Percentiles rank a stretch among this genome's conserved stretches.
These are phyloP conservation scores for Cordyceps javanica DNA, from an alignment of 2,329 filamentous ascomycete genomes.

Conservation along the genomic window DNA sequence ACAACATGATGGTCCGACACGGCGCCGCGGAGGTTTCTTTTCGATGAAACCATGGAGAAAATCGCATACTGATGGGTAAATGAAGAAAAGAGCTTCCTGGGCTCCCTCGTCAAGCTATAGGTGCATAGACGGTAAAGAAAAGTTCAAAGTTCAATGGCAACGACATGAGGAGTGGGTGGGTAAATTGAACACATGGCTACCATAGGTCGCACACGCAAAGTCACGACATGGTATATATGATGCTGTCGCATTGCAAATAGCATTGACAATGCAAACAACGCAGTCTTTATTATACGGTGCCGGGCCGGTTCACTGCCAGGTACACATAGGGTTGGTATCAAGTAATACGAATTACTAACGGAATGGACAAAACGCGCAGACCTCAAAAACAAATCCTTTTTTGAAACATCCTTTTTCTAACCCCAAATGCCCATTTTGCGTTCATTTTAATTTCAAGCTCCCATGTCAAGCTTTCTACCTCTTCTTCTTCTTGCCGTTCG, in stretches of 20 bases:
- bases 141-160: too few relatives aligned
- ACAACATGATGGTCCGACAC: not conserved
- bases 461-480: constrained; percentile 15
- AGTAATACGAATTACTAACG: not conserved
- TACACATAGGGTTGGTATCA: not conserved
- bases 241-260: not conserved
- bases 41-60: not conserved
- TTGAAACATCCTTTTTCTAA: not conserved
- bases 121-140: too few relatives aligned
- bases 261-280: not conserved
- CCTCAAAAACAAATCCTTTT: not conserved
- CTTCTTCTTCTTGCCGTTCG: constrained; percentile 26
- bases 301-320: not conserved
- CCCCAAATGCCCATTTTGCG: not conserved
- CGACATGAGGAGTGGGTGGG: too few relatives aligned
- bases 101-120: too few relatives aligned
- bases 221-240: not conserved
- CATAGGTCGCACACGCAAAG: not conserved
- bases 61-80: too few relatives aligned
- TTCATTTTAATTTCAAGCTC: constrained; percentile 18
- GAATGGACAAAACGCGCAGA: not conserved
- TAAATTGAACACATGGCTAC: not conserved
- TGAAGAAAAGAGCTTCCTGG: too few relatives aligned
- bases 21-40: not conserved
- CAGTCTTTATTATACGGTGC: not conserved